Base-by-base conservation (phyloP, 129 eudicot species). In the Lonicera japonica region DNA sequence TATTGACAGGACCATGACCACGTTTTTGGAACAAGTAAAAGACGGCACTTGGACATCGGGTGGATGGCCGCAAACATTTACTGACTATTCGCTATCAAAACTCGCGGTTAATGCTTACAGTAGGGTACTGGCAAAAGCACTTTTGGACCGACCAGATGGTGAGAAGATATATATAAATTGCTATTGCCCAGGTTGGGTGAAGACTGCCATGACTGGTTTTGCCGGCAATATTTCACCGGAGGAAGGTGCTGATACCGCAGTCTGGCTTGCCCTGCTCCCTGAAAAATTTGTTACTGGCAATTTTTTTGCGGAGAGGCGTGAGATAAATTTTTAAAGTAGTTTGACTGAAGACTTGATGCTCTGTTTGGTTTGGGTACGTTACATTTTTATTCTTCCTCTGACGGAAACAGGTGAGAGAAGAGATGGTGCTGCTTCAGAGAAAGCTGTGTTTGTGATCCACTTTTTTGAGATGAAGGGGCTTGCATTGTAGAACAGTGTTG, bases 131-230 rank as follows among this genome's bases (percentile, higher is more conserved):
- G 95, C 90, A 4, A 75, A 52, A 41, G 63, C 16, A 69, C 77
- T 87, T 21, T 64, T 80, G 11, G 86, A 80, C 20, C 68, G 96
- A 36, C 88, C 95, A 6, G 95, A 84, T 12, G 91, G 90, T 61
- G 64, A 80, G 41, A 87, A 87, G 73, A 74, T 92, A 67, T 82
- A 70, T 22, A 52, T 87, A 43, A 92, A 85, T 68, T 84, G 95
- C 56, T 92, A 76, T 71, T 92, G 98, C 68, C 98, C 98, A 5
- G 98, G 98, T 54, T 92, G 96, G 96, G 98, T 92, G 65, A 92
- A 85, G 73, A 92, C 98, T 9, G 96, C 95, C 29, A 82, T 92
- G 95, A 91, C 97, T 36, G 90, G 79, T 58, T 91, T 95, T 95
- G 87, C 82, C 14, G 97, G 90, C 11, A 79, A 80, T 71, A 72